Evolutionary conservation across 371 early-diverging fungal species (phyloP), one percentile per base, ranked within the genome.

Genomic region (Mucor indicus): DNA sequence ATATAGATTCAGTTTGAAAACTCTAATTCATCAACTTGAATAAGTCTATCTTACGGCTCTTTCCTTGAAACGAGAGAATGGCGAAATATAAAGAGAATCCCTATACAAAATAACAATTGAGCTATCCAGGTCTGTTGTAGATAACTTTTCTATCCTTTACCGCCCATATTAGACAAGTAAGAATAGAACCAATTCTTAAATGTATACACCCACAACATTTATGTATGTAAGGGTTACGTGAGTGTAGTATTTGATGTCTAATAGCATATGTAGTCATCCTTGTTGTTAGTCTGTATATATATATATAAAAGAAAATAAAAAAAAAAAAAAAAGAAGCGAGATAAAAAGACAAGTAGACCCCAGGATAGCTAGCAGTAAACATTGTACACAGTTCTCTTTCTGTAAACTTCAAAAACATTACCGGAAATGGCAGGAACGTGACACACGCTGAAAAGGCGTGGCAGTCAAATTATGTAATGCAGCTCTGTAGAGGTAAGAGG

Each of bases 121-220:
- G 24, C 4, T 12, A 16, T 36, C 20, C n/a, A 20, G 21, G 37
- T 32, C 0, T 29, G 13, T 24, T n/a, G 9, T 20, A 22, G 4
- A 15, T 12, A 41, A 20, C 9, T 37, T 12, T 23, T 11, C 22
- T 49, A 44, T 65, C 11, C 24, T 49, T 43, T 66, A 75, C 75
- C 30, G 60, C 60, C 73, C 73, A 73, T 20, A 73, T 53, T 21
- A 67, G 32, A 40, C 73, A 70, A 22, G 67, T 46, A 1, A 71
- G 17, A 11, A 57, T 37, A 17, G 54, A 45, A 30, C 77, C 77
- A 8, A 60, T 57, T 38, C 77, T 50, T 25, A 77, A 48, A 59
- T 77, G 73, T 27, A 77, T 67, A 47, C 77, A 77, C 4, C 71
- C 71, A 40, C 70, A 77, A 23, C 62, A 77, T 48, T 73, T 73